Evolutionary conservation across 2,329 filamentous ascomycete genomes (phyloP), one percentile per base, ranked within the genome.

Genomic region (Lachnellula suecica): DNA sequence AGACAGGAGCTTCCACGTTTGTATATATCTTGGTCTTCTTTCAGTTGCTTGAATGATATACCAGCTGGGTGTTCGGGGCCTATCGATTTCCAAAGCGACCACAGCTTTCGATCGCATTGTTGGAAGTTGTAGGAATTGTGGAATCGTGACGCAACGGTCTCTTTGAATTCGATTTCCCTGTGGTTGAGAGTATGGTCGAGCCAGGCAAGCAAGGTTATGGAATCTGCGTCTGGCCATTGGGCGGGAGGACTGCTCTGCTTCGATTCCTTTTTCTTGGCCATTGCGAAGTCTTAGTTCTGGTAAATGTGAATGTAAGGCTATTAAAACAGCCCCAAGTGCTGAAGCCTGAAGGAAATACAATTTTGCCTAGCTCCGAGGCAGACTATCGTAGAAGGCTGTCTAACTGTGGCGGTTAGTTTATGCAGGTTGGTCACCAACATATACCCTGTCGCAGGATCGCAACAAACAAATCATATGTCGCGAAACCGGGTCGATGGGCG

Each of bases 181-280:
- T 46, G 44, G 17, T 31, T 19, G 15, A 46, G 19, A 10, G 44
- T 31, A 35, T 46, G 44, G 23, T 46, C 44, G 5, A 46, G 44
- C 44, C 44, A 46, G 15, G 44, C 44, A 13, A 46, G 44, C 15
- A 46, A 34, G 13, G 29, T 19, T 4, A 4, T 22, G 17, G n/a
- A n/a, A 15, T 46, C 27, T 17, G 15, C 9, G 17, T 15, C 4
- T 15, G 25, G 9, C 44, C 44, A 46, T 17, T 31, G 10, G 34
- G 24, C 44, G 2, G n/a, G n/a, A 5, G 44, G 10, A 22, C 17
- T 2, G 20, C 20, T 22, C 25, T 24, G n/a, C 23, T 46, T 46
- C 19, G 37, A 40, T 22, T 40, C 20, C n/a, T 11, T 40, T 22
- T 37, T 35, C 44, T 46, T 46, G 15, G 24, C 44, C 44, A 46